Conservation (phyloP, 1,139 yeast species). For the Zygoascus meyerae region DNA sequence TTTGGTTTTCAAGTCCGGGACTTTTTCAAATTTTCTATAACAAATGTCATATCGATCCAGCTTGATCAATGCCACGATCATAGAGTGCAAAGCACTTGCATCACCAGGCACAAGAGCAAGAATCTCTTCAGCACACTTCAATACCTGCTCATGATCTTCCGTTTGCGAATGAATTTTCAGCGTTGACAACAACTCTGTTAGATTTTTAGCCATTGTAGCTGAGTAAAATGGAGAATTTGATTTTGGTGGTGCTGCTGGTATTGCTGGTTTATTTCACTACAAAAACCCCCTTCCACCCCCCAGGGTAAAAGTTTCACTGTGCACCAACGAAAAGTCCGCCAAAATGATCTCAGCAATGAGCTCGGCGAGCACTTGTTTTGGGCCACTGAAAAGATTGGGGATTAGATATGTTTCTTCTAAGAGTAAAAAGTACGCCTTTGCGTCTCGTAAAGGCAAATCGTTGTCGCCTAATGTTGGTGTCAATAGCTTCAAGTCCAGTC, state of each 20-base stretch:
- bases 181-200: constrained; percentile 37
- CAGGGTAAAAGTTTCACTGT: no score
- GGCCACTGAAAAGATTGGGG: no score
- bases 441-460: constrained; percentile 14
- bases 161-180: constrained; percentile 43
- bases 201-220: constrained; percentile 1
- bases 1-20: constrained; percentile 12
- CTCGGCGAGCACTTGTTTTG: no score
- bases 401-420: not conserved
- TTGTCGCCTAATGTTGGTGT: constrained; percentile 21
- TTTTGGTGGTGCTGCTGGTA: not conserved
- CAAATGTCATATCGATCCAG: constrained; percentile 65
- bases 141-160: constrained; percentile 45
- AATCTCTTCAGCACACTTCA: constrained; percentile 40
- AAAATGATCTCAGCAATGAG: no score
- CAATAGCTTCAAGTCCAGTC: constrained; percentile 6
- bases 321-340: no score
- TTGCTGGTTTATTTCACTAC: no score
- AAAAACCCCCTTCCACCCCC: no score
- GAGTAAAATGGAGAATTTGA: not conserved
- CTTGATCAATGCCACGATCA: constrained; percentile 65
- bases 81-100: constrained; percentile 50
- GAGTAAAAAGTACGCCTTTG: constrained; percentile 5
- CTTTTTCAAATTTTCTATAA: constrained; percentile 32
- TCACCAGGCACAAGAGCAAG: constrained; percentile 44